Evolutionary conservation across 2,329 filamentous ascomycete species (phyloP).

Genomic region (Xylaria digitata): DNA sequence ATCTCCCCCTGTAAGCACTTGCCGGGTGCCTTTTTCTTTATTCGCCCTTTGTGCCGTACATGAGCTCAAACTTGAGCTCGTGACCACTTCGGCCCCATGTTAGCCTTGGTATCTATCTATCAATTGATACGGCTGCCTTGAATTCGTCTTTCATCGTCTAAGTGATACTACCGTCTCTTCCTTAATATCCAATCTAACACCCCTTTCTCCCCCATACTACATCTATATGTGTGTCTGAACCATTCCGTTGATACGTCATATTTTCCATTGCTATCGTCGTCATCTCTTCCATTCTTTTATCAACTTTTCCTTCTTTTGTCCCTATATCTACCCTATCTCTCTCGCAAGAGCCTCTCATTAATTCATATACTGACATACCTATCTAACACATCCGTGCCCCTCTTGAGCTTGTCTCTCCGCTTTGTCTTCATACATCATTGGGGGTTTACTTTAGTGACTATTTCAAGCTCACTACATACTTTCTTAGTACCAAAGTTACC

Average conservation of each 20-base stretch:
- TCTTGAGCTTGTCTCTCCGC: background rate
- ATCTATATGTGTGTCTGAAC: background rate
- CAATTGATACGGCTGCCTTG: too few relatives aligned
- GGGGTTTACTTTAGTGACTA: too few relatives aligned
- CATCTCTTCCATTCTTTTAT: background rate
- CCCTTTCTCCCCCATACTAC: background rate
- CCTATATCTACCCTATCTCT: background rate
- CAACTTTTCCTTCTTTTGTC: background rate
- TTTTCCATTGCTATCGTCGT: background rate
- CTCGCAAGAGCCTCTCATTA: background rate
- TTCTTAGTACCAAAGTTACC: too few relatives aligned
- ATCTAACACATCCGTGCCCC: background rate
- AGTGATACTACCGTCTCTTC: too few relatives aligned
- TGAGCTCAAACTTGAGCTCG: background rate
- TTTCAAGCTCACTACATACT: too few relatives aligned
- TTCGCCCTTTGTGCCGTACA: background rate
- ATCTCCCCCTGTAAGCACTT: background rate
- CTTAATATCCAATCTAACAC: background rate
- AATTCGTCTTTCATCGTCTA: background rate
- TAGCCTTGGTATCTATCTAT: too few relatives aligned
- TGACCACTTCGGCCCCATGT: too few relatives aligned
- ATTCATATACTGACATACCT: background rate
- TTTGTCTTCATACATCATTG: background rate
- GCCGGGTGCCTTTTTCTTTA: background rate
- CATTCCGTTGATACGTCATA: background rate